Evolutionary conservation across 805 yeast species (phyloP).

Genomic region (Yarrowia osloensis): DNA sequence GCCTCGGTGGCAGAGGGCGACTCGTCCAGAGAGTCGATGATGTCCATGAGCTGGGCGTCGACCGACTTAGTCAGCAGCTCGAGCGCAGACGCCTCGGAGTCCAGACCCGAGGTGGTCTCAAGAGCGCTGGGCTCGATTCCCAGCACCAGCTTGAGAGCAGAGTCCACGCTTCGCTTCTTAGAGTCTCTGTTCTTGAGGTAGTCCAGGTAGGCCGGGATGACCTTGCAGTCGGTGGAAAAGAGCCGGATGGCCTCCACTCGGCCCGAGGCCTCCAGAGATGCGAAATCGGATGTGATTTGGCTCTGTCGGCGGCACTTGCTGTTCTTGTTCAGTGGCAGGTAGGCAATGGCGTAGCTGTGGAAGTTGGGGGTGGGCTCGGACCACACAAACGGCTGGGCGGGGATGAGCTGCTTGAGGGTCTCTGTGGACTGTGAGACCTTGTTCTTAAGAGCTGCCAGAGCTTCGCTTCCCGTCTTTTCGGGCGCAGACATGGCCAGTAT

Average conservation of each 20-base stretch:
- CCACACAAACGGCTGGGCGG: conserved; percentile 17
- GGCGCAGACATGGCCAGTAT: conserved; percentile 5
- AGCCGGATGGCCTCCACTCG: conserved; percentile 20
- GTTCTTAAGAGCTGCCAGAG: background rate
- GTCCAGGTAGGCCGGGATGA: conserved; percentile 27
- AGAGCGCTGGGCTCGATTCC: conserved; percentile 22
- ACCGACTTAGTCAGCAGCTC: conserved; percentile 12
- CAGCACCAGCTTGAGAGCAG: conserved; percentile 22
- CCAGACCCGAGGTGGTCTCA: conserved; percentile 2
- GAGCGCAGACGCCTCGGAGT: background rate
- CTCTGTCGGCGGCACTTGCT: conserved; percentile 25
- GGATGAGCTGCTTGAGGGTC: conserved; percentile 18
- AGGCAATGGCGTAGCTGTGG: conserved; percentile 24
- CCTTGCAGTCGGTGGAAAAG: conserved; percentile 25
- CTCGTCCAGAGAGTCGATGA: conserved; percentile 20
- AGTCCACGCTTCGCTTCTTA: conserved; percentile 20
- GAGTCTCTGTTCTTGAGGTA: conserved; percentile 1
- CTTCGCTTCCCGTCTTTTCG: background rate
- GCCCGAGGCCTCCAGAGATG: conserved; percentile 22
- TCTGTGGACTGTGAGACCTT: conserved; percentile 21
- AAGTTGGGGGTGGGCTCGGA: conserved; percentile 22
- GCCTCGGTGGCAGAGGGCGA: conserved; percentile 7
- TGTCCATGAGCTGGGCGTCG: conserved; percentile 20
- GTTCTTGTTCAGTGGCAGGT: conserved; percentile 19
- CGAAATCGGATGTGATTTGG: conserved; percentile 18